These are phyloP conservation scores for Raddia guianensis DNA, from an alignment of 176 grass and related monocot genomes.

Conservation along the genomic window DNA sequence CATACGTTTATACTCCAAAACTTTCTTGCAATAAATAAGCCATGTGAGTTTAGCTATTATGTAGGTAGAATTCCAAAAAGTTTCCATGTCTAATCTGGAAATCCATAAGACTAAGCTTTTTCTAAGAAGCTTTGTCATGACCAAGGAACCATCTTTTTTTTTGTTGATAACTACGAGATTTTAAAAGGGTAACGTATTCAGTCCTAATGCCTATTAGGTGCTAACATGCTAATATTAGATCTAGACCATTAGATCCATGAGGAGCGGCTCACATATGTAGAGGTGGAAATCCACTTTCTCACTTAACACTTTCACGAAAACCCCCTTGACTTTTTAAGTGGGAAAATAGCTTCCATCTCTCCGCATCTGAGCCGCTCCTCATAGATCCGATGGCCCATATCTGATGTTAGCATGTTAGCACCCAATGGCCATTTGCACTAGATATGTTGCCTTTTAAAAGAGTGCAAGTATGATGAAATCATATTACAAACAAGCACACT, in stretches of 20 bases:
- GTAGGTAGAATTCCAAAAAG: neutral
- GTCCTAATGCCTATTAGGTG: no score
- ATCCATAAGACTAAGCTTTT: constrained; percentile 10
- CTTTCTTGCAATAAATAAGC: neutral
- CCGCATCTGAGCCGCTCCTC: no score
- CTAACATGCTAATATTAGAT: no score
- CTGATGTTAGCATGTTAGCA: no score
- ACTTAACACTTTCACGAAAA: no score
- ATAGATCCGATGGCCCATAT: no score
- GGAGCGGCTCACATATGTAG: no score
- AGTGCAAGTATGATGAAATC: constrained; percentile 28
- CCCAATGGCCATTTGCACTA: no score
- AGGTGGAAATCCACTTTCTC: no score
- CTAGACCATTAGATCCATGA: no score
- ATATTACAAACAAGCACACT: neutral
- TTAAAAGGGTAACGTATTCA: neutral
- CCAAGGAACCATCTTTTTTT: neutral
- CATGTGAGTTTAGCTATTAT: constrained; percentile 7
- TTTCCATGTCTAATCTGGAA: neutral
- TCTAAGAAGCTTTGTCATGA: neutral
- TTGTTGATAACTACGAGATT: constrained; percentile 4
- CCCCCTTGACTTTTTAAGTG: no score
- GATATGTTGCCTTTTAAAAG: neutral
- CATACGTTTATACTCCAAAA: constrained; percentile 4
- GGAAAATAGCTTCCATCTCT: no score